These are phyloP conservation scores for Peronospora tabacina DNA, from an alignment of 352 stramenopile genomes.

Conservation along the genomic window DNA sequence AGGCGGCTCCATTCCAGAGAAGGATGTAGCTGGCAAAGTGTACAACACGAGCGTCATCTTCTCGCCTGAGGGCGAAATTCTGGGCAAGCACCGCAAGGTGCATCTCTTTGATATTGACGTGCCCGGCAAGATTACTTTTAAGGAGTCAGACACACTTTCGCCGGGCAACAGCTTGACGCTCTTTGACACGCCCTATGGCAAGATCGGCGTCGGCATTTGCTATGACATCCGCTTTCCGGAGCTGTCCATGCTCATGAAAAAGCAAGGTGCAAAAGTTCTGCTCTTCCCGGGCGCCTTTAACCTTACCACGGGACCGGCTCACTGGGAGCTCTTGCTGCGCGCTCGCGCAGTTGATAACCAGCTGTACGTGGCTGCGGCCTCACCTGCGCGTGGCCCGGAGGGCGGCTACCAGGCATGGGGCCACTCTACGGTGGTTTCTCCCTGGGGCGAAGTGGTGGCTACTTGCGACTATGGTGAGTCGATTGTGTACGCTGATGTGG, in stretches of 20 bases:
- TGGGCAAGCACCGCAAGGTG: conserved; percentile 99
- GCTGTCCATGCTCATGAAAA: conserved; percentile 94
- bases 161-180: conserved; percentile 84
- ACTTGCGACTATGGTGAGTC: conserved; percentile 89
- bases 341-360: conserved; percentile 92
- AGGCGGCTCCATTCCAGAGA: conserved; percentile 95
- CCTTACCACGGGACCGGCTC: conserved; percentile 90
- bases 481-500: conserved; percentile 94
- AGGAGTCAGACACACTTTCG: conserved; percentile 98
- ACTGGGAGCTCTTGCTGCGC: conserved; percentile 98
- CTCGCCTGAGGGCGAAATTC: conserved; percentile 87
- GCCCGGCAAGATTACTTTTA: conserved; percentile 97
- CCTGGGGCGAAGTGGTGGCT: conserved; percentile 95
- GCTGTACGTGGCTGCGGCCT: conserved; percentile 94
- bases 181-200: conserved; percentile 85
- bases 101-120: conserved; percentile 99
- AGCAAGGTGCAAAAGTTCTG: conserved; percentile 82
- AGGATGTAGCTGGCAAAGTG: conserved; percentile 72
- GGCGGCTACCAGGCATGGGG: conserved; percentile 98
- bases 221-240: conserved; percentile 99
- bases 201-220: conserved; percentile 98
- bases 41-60: conserved; percentile 99
- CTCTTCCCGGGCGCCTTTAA: conserved; percentile 86
- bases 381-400: conserved; percentile 91
- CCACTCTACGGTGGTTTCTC: conserved; percentile 94